These are phyloP conservation scores for Candida verbasci DNA, from an alignment of 805 yeast genomes.

Conservation along the genomic window DNA sequence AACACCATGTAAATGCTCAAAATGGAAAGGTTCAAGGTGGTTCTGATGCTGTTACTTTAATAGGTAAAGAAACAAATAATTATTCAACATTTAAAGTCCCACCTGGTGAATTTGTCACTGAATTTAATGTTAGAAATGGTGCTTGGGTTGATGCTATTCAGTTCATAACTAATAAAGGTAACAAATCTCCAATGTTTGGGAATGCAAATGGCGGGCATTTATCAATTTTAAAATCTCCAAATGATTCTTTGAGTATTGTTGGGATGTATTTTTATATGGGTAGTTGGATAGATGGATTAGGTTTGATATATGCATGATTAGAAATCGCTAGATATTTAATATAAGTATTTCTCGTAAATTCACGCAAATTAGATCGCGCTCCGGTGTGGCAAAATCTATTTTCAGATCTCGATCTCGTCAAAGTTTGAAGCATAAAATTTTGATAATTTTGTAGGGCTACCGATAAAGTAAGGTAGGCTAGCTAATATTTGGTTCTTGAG, in stretches of 20 bases:
- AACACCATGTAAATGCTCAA: constrained; percentile 7
- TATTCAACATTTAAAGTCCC: constrained; percentile 55
- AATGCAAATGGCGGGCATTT: constrained; percentile 59
- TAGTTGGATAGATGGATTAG: constrained; percentile 71
- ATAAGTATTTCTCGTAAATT: not conserved
- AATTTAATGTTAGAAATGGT: constrained; percentile 67
- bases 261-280: constrained; percentile 73
- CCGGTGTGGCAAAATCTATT: too few species aligned
- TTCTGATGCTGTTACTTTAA: constrained; percentile 12
- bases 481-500: too few species aligned
- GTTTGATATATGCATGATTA: constrained; percentile 59
- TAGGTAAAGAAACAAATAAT: constrained; percentile 52
- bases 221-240: constrained; percentile 59
- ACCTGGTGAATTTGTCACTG: constrained; percentile 55
- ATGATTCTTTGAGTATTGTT: constrained; percentile 47
- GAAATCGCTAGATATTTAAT: too few species aligned
- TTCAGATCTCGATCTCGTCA: too few species aligned
- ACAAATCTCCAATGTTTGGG: constrained; percentile 58
- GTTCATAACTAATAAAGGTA: constrained; percentile 55
- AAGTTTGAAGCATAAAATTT: too few species aligned
- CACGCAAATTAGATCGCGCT: too few species aligned
- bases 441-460: too few species aligned
- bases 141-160: constrained; percentile 89
- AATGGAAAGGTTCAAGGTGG: constrained; percentile 1
- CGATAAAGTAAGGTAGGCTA: too few species aligned